phyloP scores from a whole-genome alignment of 2,329 filamentous ascomycete genomes.

The Sporothrix protearum region DNA sequence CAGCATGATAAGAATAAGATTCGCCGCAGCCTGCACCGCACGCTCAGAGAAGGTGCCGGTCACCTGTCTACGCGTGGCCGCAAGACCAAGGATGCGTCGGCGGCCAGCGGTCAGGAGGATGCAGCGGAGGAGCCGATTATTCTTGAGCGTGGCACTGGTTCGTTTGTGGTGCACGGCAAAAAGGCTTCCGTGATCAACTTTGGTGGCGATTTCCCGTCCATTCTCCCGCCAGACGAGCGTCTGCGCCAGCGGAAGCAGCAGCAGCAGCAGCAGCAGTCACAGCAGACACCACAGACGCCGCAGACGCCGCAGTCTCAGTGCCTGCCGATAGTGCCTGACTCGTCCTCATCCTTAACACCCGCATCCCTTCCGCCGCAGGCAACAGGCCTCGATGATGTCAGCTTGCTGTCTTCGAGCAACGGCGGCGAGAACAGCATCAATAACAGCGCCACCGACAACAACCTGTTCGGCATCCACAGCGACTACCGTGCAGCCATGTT shows the following conservation, averaged over 20 bases:
- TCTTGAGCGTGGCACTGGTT: constrained; percentile 74
- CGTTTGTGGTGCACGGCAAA: constrained; percentile 95
- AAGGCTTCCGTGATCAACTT: constrained; percentile 98
- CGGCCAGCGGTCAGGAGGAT: constrained; percentile 4
- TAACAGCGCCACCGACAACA: neutral
- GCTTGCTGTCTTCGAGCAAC: neutral
- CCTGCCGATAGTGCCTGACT: neutral
- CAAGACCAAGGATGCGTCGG: constrained; percentile 62
- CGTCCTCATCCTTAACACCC: constrained; percentile 34
- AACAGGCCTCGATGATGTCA: constrained; percentile 3
- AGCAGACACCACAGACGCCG: constrained; percentile 27
- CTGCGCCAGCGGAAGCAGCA: constrained; percentile 59
- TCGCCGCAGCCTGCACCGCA: constrained; percentile 83
- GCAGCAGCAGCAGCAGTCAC: constrained; percentile 31
- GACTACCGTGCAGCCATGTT: constrained; percentile 54
- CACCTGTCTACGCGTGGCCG: constrained; percentile 66
- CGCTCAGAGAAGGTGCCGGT: constrained; percentile 74
- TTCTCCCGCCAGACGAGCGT: constrained; percentile 66
- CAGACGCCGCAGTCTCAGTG: constrained; percentile 28
- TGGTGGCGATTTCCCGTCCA: constrained; percentile 79
- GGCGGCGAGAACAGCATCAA: constrained; percentile 6
- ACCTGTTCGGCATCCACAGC: constrained; percentile 8
- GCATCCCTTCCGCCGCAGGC: constrained; percentile 31
- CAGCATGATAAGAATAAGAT: constrained; percentile 60
- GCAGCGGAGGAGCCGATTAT: constrained; percentile 55